Conservation (phyloP, 2,329 filamentous ascomycete genomes). For the Fusarium tanahbumbuense region DNA sequence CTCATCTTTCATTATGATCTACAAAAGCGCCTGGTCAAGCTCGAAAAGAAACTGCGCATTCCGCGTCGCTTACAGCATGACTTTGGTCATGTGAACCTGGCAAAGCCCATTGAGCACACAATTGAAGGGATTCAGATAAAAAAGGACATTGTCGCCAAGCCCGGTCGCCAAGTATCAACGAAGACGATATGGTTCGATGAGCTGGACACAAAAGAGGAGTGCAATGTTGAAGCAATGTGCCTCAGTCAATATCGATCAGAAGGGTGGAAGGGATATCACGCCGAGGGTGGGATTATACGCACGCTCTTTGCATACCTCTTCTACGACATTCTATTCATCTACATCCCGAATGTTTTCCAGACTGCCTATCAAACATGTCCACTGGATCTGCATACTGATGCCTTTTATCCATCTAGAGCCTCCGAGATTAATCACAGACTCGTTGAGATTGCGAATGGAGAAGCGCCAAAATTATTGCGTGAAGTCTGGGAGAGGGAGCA, state of each 20-base stretch:
- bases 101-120: slow-evolving; percentile 78
- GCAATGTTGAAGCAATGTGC: slow-evolving; percentile 94
- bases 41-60: slow-evolving; percentile 86
- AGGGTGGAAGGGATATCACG: slow-evolving; percentile 95
- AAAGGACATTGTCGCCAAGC: slow-evolving; percentile 61
- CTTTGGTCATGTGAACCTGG: slow-evolving; percentile 85
- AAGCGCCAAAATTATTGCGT: slow-evolving; percentile 73
- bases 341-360: slow-evolving; percentile 96
- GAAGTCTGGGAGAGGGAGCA: slow-evolving; percentile 75
- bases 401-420: slow-evolving; percentile 86
- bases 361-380: slow-evolving; percentile 95
- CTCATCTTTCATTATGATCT: slow-evolving; percentile 94
- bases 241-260: slow-evolving; percentile 83
- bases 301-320: slow-evolving; percentile 93
- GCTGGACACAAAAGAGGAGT: slow-evolving; percentile 74
- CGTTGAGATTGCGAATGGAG: slow-evolving; percentile 87
- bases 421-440: slow-evolving; percentile 90
- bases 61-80: slow-evolving; percentile 90
- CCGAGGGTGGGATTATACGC: slow-evolving; percentile 90
- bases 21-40: slow-evolving; percentile 91
- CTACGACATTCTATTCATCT: slow-evolving; percentile 91
- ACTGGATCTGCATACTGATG: slow-evolving; percentile 90
- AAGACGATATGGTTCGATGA: slow-evolving; percentile 93
- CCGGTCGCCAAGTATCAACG: slow-evolving; percentile 60
- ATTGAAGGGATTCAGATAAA: slow-evolving; percentile 84